Conservation (phyloP, 2,329 filamentous ascomycete species). For the Drechmeria coniospora region DNA sequence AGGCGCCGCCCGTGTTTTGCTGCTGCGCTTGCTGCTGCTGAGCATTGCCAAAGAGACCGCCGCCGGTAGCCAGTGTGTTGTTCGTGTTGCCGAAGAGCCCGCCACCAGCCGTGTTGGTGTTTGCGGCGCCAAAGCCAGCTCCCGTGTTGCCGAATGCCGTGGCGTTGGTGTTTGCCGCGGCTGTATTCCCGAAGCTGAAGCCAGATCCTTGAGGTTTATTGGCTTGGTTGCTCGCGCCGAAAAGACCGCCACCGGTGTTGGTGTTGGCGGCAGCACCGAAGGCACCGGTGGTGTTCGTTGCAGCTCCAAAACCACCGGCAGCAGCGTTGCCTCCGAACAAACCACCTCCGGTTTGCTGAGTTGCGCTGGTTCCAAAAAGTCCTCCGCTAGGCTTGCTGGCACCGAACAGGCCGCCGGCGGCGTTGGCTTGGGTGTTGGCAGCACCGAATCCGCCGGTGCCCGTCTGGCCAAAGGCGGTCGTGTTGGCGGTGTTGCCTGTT, state of each 20-base stretch:
- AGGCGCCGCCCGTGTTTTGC: constrained; percentile 9
- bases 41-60: constrained; percentile 29
- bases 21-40: constrained; percentile 16
- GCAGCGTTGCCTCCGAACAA: constrained; percentile 14
- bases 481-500: constrained; percentile 10
- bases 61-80: constrained; percentile 19
- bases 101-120: constrained; percentile 11
- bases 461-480: constrained; percentile 11
- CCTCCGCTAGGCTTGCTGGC: constrained; percentile 11
- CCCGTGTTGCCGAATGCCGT: constrained; percentile 12
- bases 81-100: constrained; percentile 26
- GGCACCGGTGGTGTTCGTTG: constrained; percentile 11
- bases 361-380: constrained; percentile 10
- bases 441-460: constrained; percentile 26
- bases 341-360: constrained; percentile 7
- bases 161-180: constrained; percentile 9
- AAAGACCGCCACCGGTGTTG: constrained; percentile 21
- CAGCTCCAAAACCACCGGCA: constrained; percentile 22
- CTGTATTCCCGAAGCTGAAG: constrained; percentile 28
- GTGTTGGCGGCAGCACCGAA: constrained; percentile 15
- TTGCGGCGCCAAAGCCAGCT: constrained; percentile 20
- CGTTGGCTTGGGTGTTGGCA: constrained; percentile 9
- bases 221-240: constrained; percentile 22
- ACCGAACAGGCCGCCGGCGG: constrained; percentile 23
- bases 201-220: constrained; percentile 20